These are phyloP conservation scores for Flueggea neowawraea DNA, from an alignment of 441 rosid species.

Conservation along the genomic window DNA sequence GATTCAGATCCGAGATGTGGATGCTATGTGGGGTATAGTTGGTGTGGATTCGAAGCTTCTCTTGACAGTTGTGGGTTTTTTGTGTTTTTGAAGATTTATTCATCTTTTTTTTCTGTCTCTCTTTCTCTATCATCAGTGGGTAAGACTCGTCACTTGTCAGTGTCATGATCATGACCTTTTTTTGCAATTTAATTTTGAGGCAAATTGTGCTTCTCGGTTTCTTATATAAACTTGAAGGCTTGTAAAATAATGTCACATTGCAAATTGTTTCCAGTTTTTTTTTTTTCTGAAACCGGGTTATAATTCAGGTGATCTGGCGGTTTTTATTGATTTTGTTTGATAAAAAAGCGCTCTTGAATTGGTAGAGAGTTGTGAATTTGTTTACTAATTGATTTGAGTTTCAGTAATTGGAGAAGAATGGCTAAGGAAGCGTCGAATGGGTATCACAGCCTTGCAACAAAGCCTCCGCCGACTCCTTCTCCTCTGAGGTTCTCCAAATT, in stretches of 20 bases:
- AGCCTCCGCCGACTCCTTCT: constrained; percentile 87
- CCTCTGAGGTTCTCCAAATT: constrained; percentile 92
- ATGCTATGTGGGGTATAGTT: too few species aligned
- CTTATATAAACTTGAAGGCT: not conserved
- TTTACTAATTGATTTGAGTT: constrained; percentile 9
- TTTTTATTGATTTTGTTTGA: too few species aligned
- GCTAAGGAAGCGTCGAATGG: constrained; percentile 50
- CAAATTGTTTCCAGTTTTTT: too few species aligned
- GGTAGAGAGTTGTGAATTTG: not conserved
- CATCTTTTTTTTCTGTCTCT: constrained; percentile 7
- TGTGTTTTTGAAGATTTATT: constrained; percentile 29
- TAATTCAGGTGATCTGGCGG: too few species aligned
- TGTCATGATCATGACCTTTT: constrained; percentile 1
- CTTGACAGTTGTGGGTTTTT: constrained; percentile 9
- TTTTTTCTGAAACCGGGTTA: too few species aligned
- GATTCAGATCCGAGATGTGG: too few species aligned
- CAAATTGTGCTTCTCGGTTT: too few species aligned
- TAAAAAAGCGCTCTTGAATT: not conserved
- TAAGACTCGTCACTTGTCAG: constrained; percentile 22
- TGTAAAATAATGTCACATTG: too few species aligned
- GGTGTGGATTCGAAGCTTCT: too few species aligned
- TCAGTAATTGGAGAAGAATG: constrained; percentile 46
- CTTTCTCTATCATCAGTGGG: not conserved
- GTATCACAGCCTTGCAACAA: constrained; percentile 47
- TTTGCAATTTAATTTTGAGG: not conserved